Percentiles rank a stretch among this genome's conserved stretches.
These are phyloP conservation scores for Colletotrichum sp. DNA, from an alignment of 2,329 filamentous ascomycete species.

Conservation along the genomic window DNA sequence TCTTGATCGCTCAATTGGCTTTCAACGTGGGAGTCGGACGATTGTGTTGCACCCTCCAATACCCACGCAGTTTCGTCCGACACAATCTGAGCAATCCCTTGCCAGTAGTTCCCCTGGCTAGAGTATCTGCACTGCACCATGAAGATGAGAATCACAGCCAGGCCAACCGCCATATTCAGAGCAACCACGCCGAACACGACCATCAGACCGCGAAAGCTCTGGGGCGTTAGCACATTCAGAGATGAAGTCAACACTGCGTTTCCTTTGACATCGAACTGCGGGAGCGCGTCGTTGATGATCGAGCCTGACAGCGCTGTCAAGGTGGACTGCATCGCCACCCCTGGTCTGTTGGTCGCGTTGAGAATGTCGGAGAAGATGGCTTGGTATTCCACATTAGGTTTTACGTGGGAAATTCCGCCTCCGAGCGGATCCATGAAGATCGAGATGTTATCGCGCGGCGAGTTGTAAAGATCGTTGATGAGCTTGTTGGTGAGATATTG, in stretches of 20 bases:
- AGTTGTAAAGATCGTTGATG: conserved; percentile 20
- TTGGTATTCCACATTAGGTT: conserved; percentile 25
- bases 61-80: conserved; percentile 25
- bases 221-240: neutral
- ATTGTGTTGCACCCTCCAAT: conserved; percentile 20
- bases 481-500: conserved; percentile 22
- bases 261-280: conserved; percentile 14
- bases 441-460: conserved; percentile 14
- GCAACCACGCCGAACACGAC: neutral
- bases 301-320: conserved; percentile 22
- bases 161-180: conserved; percentile 16
- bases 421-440: conserved; percentile 20
- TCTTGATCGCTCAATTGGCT: neutral
- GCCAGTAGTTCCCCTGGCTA: conserved; percentile 26
- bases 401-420: conserved; percentile 20
- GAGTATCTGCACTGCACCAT: conserved; percentile 22
- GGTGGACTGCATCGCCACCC: conserved; percentile 22
- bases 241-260: neutral
- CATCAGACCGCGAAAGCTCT: neutral
- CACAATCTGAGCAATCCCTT: conserved; percentile 24
- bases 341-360: conserved; percentile 20
- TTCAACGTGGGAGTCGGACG: conserved; percentile 13
- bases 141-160: conserved; percentile 19
- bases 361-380: conserved; percentile 21
- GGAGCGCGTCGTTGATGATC: conserved; percentile 20